Percentiles rank a stretch among this genome's conserved stretches.
Evolutionary conservation across 345 rosid genomes (phyloP).

Genomic region (Brassica carinata): DNA sequence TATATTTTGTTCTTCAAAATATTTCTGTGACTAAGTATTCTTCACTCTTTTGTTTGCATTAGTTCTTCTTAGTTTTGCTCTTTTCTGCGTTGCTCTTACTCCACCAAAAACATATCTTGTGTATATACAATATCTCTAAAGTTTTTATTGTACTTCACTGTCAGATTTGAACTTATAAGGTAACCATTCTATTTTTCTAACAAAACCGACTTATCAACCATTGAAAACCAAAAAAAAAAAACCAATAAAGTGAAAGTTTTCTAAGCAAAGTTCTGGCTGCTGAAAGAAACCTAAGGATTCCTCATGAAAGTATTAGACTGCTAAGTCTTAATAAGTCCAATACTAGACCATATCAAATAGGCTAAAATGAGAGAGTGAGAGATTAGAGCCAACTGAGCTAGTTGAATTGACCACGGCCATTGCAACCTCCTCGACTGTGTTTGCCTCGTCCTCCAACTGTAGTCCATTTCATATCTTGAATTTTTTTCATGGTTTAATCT

Average conservation of each 20-base stretch:
- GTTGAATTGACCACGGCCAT: background rate
- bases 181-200: background rate
- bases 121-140: conserved; percentile 27
- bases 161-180: background rate
- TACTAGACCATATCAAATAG: background rate
- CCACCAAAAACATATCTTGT: conserved; percentile 24
- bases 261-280: background rate
- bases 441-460: background rate
- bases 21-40: conserved; percentile 24
- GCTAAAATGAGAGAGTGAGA: background rate
- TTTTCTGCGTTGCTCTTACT: conserved; percentile 42
- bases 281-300: background rate
- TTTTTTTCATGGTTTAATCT: background rate
- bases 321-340: background rate
- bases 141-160: conserved; percentile 16
- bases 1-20: conserved; percentile 17
- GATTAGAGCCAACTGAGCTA: background rate
- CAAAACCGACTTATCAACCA: background rate
- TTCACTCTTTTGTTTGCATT: conserved; percentile 34
- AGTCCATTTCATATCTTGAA: background rate
- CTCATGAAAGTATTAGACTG: background rate
- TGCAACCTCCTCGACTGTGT: background rate
- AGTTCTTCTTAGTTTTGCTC: conserved; percentile 29
- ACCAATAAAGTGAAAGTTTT: background rate
- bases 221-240: background rate